Conservation (phyloP, 192 early-diverging fungal species). For the Anaeromyces robustus region DNA sequence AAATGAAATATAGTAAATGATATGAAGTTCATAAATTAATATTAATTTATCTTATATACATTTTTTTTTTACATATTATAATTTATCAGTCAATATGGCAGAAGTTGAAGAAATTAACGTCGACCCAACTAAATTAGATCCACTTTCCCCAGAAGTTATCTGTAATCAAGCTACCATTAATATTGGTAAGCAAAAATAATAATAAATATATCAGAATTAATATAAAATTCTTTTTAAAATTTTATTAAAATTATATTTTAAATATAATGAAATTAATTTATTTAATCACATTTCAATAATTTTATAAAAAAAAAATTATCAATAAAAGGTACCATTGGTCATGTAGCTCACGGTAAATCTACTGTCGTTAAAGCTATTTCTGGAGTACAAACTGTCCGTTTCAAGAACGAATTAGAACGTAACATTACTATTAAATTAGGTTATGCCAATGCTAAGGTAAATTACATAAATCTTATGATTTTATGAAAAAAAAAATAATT, state of each 20-base stretch:
- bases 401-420: slow-evolving; percentile 93
- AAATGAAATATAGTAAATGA: too few relatives aligned
- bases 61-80: too few relatives aligned
- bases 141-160: slow-evolving; percentile 90
- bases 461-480: background rate
- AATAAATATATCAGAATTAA: too few relatives aligned
- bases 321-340: slow-evolving; percentile 81
- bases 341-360: slow-evolving; percentile 99
- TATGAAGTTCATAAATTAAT: too few relatives aligned
- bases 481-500: background rate
- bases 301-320: background rate
- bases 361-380: slow-evolving; percentile 98
- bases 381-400: slow-evolving; percentile 92
- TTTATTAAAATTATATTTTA: too few relatives aligned
- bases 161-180: slow-evolving; percentile 97
- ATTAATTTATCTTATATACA: too few relatives aligned
- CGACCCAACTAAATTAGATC: slow-evolving; percentile 36
- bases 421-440: slow-evolving; percentile 99
- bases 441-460: slow-evolving; percentile 93
- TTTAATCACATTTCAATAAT: background rate
- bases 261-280: too few relatives aligned
- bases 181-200: slow-evolving; percentile 51
- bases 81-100: background rate
- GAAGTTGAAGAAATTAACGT: slow-evolving; percentile 7
- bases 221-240: too few relatives aligned